Evolutionary conservation across 371 early-diverging fungal species (phyloP).

Genomic region (Zychaea mexicana): DNA sequence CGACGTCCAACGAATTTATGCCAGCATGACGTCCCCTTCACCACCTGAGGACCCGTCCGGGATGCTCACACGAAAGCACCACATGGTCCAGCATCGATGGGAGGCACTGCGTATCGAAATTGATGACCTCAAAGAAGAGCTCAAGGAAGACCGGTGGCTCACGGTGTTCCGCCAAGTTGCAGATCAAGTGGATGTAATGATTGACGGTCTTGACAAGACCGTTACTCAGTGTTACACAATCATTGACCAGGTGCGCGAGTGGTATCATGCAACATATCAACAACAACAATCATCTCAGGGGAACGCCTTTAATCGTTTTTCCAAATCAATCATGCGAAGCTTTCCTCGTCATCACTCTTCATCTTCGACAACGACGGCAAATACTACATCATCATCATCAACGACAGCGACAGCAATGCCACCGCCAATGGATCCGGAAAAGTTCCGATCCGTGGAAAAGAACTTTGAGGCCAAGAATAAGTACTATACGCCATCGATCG

Average conservation of each 20-base stretch:
- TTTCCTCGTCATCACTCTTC: slow-evolving; percentile 15
- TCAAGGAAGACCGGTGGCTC: slow-evolving; percentile 67
- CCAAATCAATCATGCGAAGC: slow-evolving; percentile 20
- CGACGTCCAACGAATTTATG: slow-evolving; percentile 53
- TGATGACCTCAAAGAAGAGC: slow-evolving; percentile 58
- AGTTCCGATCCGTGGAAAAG: slow-evolving; percentile 53
- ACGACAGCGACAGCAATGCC: slow-evolving; percentile 8
- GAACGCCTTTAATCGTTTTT: slow-evolving; percentile 17
- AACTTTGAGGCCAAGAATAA: slow-evolving; percentile 68
- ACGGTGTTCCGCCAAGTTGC: slow-evolving; percentile 63
- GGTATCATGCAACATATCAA: slow-evolving; percentile 20
- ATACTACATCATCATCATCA: slow-evolving; percentile 15
- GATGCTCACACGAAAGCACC: slow-evolving; percentile 36
- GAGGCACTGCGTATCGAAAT: slow-evolving; percentile 43
- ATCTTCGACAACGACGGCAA: slow-evolving; percentile 11
- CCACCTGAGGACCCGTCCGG: slow-evolving; percentile 37
- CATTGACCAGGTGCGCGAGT: slow-evolving; percentile 49
- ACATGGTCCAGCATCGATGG: slow-evolving; percentile 47
- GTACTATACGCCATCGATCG: slow-evolving; percentile 63
- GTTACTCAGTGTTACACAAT: slow-evolving; percentile 55
- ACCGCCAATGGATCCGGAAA: slow-evolving; percentile 52
- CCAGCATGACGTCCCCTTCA: slow-evolving; percentile 40
- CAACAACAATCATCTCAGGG: slow-evolving; percentile 3
- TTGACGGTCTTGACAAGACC: slow-evolving; percentile 61
- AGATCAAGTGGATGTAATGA: slow-evolving; percentile 62